Evolutionary conservation across 1,139 yeast species (phyloP).

Genomic region (Saccharomyces pastorianus): DNA sequence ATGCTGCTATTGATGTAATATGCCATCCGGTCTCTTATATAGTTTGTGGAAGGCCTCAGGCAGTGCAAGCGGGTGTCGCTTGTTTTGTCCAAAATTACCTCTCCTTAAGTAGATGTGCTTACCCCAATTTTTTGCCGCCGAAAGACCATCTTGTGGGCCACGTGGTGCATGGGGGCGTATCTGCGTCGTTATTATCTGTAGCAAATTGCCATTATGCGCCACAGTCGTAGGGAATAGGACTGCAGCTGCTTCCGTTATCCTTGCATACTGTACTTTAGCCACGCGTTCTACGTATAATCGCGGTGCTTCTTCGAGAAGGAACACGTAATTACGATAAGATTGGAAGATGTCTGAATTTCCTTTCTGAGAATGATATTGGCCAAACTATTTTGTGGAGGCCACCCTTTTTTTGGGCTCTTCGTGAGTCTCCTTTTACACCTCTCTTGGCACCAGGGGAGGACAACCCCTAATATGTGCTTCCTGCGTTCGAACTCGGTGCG

Average conservation of each 20-base stretch:
- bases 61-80: not conserved
- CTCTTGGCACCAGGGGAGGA: not conserved
- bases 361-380: no score
- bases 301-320: no score
- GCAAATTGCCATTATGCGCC: not conserved
- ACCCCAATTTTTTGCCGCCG: slow-evolving; percentile 1
- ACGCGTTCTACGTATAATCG: no score
- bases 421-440: not conserved
- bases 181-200: not conserved
- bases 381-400: no score
- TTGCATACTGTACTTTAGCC: not conserved
- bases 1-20: no score
- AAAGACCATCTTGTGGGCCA: not conserved
- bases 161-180: not conserved
- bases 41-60: not conserved
- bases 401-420: no score
- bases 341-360: no score
- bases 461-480: no score
- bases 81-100: not conserved
- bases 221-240: not conserved
- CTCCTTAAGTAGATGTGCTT: not conserved
- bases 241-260: not conserved
- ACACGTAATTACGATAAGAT: no score
- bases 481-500: not conserved
- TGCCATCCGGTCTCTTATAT: not conserved